These are phyloP conservation scores for Arabidopsis suecica DNA, from an alignment of 345 rosid genomes.

Conservation along the genomic window DNA sequence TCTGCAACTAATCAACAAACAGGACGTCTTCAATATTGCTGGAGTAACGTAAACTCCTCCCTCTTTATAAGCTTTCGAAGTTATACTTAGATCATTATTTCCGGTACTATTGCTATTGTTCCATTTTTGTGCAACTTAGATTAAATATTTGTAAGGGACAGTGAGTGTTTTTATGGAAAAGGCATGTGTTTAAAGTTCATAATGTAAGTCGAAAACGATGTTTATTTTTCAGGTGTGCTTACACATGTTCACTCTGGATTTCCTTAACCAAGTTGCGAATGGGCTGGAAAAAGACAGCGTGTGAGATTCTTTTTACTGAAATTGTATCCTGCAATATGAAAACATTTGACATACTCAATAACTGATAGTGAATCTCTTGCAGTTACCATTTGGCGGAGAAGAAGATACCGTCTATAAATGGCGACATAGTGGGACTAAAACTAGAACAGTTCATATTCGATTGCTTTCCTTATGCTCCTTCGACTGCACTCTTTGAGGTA, in stretches of 20 bases:
- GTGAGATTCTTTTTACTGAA: constrained; percentile 50
- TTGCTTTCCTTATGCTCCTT: constrained; percentile 95
- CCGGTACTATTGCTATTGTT: background rate
- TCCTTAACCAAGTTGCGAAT: constrained; percentile 92
- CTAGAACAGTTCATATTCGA: constrained; percentile 97
- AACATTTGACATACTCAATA: constrained; percentile 10
- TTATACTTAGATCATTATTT: background rate
- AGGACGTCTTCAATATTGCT: constrained; percentile 96
- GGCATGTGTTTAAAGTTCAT: constrained; percentile 5
- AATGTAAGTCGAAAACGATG: constrained; percentile 13
- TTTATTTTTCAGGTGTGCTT: constrained; percentile 77
- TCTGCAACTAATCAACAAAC: constrained; percentile 88
- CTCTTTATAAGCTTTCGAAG: constrained; percentile 7
- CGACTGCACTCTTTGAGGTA: constrained; percentile 97
- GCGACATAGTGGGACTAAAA: constrained; percentile 73
- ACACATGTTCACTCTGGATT: constrained; percentile 98
- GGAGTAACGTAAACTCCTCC: constrained; percentile 84
- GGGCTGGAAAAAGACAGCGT: constrained; percentile 97
- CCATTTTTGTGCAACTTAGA: constrained; percentile 6
- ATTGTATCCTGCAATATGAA: background rate
- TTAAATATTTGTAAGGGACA: background rate
- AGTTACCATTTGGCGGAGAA: constrained; percentile 95
- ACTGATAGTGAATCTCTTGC: constrained; percentile 30
- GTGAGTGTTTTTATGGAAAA: constrained; percentile 5
- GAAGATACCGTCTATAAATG: constrained; percentile 87